Evolutionary conservation across 495 filamentous ascomycete genomes (phyloP), one percentile per base, ranked within the genome.

Genomic region (Xylaria palmicola): DNA sequence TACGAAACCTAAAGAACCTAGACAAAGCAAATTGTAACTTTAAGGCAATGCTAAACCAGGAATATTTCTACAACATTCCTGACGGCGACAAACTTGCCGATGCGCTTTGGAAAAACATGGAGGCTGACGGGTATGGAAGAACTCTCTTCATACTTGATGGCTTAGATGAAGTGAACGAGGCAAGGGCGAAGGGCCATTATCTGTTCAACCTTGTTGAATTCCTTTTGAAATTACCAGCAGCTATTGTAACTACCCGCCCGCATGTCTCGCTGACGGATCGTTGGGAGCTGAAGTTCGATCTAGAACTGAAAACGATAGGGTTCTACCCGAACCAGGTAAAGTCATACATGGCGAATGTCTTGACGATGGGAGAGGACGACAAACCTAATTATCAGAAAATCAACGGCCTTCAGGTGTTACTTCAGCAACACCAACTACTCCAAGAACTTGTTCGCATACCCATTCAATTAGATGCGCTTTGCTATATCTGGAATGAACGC

Each of bases 401-500:
- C 27, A 32, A 52, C 9, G 51, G 72, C 19, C 68, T 78, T 43
- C 52, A 64, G 26, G 44, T 24, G 1, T 78, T 74, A 36, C 50
- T 77, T 36, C 20, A 72, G 47, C 49, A 32, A 13, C 64, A 74
- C 55, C 59, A 47, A 52, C 44, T 71, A 0, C 68, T 77, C 22
- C 36, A 71, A 36, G 67, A 56, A 17, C 67, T 76, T 44, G 62
- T 72, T 27, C 73, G 62, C 34, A 78, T 78, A 32, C 75, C 73
- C 0, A 73, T 76, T 51, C 74, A 73, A 54, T 62, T 76, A 17
- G 74, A 76, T 63, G 73, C 74, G 12, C 53, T 76, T 1, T 76
- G 74, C 59, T 75, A 68, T 54, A 69, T 36, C 44, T 73, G 71
- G 71, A 36, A 49, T 49, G 17, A 19, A 6, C 10, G 27, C 2